A percentile compares a stretch with the other conserved stretches of the same genome.
These are phyloP conservation scores for Chlorella vulgaris DNA, from an alignment of 139 green algal species.

Conservation along the genomic window DNA sequence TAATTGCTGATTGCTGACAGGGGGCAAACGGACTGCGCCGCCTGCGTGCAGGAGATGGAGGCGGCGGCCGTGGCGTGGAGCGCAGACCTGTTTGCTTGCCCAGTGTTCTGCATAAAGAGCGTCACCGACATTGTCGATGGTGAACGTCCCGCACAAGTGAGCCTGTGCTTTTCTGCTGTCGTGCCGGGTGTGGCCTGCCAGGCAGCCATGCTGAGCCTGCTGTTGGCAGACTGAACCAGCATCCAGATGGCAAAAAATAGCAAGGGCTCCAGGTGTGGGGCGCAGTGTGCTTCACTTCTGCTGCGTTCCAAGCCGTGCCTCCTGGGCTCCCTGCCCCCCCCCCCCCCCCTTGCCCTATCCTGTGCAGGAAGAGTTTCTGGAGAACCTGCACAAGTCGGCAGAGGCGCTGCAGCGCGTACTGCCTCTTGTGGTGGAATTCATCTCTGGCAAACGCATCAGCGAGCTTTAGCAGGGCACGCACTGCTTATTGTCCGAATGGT, in stretches of 20 bases:
- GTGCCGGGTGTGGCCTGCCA: background rate
- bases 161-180: background rate
- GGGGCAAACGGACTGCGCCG: too few species aligned
- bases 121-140: constrained; percentile 98
- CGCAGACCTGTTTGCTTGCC: constrained; percentile 64
- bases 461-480: constrained; percentile 67
- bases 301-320: too few species aligned
- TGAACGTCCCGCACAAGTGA: constrained; percentile 54
- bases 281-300: too few species aligned
- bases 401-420: constrained; percentile 77
- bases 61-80: constrained; percentile 82
- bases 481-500: background rate
- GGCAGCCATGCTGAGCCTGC: background rate
- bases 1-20: too few species aligned
- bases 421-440: constrained; percentile 75
- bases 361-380: constrained; percentile 91
- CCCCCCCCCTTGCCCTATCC: background rate
- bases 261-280: too few species aligned
- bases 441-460: constrained; percentile 73
- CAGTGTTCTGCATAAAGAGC: constrained; percentile 85
- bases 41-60: constrained; percentile 96
- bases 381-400: constrained; percentile 89
- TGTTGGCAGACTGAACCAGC: too few species aligned
- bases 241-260: too few species aligned
- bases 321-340: too few species aligned